phyloP scores from a whole-genome alignment of 108 stramenopile species.

The Nannochloropsis gaditana region DNA sequence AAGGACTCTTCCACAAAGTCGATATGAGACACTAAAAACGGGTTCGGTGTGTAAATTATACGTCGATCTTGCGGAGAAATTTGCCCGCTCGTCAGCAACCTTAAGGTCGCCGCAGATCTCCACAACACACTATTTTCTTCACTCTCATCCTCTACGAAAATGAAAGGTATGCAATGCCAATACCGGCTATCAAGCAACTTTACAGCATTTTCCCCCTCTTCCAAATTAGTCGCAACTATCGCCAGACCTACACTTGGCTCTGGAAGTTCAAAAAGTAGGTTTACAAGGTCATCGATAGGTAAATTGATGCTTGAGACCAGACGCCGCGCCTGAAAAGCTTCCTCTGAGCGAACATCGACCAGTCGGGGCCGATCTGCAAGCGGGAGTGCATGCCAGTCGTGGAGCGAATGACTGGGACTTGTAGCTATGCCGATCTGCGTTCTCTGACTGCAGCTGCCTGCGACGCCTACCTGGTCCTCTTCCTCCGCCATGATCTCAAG shows the following conservation, averaged over 20 bases:
- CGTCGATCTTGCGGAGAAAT: neutral
- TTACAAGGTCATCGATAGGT: neutral
- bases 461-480: neutral
- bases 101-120: neutral
- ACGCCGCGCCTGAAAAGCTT: neutral
- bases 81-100: neutral
- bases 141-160: neutral
- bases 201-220: neutral
- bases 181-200: neutral
- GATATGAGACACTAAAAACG: neutral
- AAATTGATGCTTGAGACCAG: neutral
- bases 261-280: constrained; percentile 14
- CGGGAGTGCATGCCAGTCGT: neutral
- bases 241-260: neutral
- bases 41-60: neutral
- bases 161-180: constrained; percentile 15
- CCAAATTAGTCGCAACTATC: neutral
- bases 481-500: neutral
- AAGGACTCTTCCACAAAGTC: neutral
- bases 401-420: neutral
- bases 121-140: neutral
- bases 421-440: neutral
- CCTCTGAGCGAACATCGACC: neutral
- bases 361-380: neutral
- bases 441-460: neutral